Evolutionary conservation across 2,329 filamentous ascomycete genomes (phyloP).

Genomic region (Botrytis aclada): DNA sequence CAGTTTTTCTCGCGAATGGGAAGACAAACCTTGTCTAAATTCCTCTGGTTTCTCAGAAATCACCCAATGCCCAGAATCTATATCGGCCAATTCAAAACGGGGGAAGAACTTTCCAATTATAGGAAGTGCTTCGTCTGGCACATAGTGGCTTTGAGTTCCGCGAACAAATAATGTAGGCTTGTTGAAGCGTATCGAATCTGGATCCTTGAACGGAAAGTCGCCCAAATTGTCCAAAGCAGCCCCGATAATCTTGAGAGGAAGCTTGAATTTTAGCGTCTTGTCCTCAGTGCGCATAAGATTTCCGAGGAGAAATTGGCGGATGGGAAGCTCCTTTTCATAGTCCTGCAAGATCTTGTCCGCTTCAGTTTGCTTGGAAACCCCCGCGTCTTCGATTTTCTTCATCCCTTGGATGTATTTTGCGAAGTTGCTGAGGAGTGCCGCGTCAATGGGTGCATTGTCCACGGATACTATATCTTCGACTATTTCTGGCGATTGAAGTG

Average conservation of each 20-base stretch:
- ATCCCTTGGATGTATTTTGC: constrained; percentile 79
- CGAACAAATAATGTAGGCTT: constrained; percentile 80
- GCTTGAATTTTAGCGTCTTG: constrained; percentile 66
- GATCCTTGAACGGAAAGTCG: constrained; percentile 82
- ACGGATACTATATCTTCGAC: constrained; percentile 75
- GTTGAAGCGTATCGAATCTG: constrained; percentile 63
- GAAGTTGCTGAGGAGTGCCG: constrained; percentile 71
- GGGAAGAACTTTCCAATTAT: constrained; percentile 81
- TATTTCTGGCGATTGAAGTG: constrained; percentile 64
- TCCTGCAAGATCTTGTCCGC: constrained; percentile 75
- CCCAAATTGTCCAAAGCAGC: constrained; percentile 67
- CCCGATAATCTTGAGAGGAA: constrained; percentile 71
- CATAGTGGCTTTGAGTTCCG: constrained; percentile 73
- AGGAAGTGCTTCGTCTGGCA: constrained; percentile 77
- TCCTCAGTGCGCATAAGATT: constrained; percentile 64
- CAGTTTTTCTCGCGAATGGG: neutral
- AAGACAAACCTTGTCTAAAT: constrained; percentile 65
- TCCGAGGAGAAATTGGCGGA: constrained; percentile 88
- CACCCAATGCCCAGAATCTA: constrained; percentile 83
- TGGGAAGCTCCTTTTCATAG: constrained; percentile 68
- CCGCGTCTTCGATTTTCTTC: constrained; percentile 70
- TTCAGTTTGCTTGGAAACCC: constrained; percentile 66
- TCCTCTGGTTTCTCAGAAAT: constrained; percentile 83
- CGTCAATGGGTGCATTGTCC: constrained; percentile 88
- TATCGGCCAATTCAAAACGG: constrained; percentile 66